Base-by-base conservation (phyloP, 2,329 filamentous ascomycete species). In the Metarhizium rileyi region DNA sequence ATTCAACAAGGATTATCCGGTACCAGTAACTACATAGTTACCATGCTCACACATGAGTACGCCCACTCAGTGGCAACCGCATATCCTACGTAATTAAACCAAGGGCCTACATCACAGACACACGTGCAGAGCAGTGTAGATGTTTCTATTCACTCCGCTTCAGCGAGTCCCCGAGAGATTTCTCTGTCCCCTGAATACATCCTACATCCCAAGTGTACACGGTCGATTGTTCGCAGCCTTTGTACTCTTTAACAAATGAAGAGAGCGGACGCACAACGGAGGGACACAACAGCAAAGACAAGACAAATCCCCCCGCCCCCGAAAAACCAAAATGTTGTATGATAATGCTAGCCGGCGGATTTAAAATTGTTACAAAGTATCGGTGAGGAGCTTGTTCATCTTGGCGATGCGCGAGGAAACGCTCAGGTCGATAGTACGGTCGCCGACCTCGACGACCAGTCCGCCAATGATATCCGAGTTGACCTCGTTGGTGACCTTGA, bases 381-480 rank as follows among this genome's bases (percentile, higher is more conserved):
- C 93, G 62, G 81, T 90, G 68, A 98, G 86, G 70, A 95, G 84
- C 86, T 97, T 98, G 88, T 98, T 98, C 82, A 98, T 88, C 83
- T 90, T 95, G 70, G 87, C 81, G 72, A 98, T 86, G 81, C 91
- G 94, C 69, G 87, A 78, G 46, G 91, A 91, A 65, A 98, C 90
- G 73, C 86, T 93, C 61, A 96, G 86, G 74, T 98, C 93, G 67
- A 98, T 95, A 70, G 91, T 97, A 67, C 91, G 87, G 80, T 97
- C 91, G 65, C 90, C 91, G 61, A 97, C 86, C 76, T 97, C 91
- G 66, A 98, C 91, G 58, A 98, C 74, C 59, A 98, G 83, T 55
- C 93, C 93, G 59, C 93, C 93, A 59, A 94, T 74, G 66, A 98
- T 91, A 52, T 97, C 91, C 54, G 91, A 80, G 81, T 95, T 93